These are phyloP conservation scores for Colletotrichum falcatum DNA, from an alignment of 2,329 filamentous ascomycete species.

Conservation along the genomic window DNA sequence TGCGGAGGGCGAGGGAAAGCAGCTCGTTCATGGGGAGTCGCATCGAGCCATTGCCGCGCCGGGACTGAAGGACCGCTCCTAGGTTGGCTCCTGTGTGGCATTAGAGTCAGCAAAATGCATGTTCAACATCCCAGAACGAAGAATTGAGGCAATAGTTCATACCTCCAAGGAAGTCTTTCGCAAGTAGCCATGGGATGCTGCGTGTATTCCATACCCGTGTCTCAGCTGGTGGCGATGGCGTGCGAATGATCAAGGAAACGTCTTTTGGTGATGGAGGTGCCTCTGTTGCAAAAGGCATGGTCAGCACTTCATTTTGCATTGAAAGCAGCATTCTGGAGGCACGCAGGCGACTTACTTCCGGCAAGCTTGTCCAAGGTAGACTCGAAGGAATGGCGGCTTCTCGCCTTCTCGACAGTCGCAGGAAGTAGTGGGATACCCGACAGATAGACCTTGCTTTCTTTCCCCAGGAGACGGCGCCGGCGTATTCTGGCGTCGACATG, in stretches of 20 bases:
- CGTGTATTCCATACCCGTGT: not conserved
- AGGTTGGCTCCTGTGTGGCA: not conserved
- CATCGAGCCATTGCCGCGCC: not conserved
- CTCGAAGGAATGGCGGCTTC: not conserved
- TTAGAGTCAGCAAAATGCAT: not conserved
- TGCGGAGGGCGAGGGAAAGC: not conserved
- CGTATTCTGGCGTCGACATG: not conserved
- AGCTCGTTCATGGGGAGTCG: not conserved
- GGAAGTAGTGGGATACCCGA: not conserved
- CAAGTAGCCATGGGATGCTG: not conserved
- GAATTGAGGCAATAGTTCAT: accelerated
- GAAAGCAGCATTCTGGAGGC: accelerated
- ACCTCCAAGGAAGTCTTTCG: slow-evolving; percentile 2
- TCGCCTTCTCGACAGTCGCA: not conserved
- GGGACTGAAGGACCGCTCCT: too few relatives aligned
- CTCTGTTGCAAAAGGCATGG: not conserved
- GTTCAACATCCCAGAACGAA: too few relatives aligned
- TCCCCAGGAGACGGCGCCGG: not conserved
- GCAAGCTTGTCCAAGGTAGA: not conserved
- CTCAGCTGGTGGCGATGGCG: not conserved
- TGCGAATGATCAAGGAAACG: slow-evolving; percentile 4
- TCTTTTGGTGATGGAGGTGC: not conserved
- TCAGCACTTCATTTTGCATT: not conserved
- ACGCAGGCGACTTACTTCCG: not conserved
- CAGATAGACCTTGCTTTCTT: slow-evolving; percentile 12